Base-by-base conservation (phyloP, 805 yeast genomes). In the Kuraishia floccosa region DNA sequence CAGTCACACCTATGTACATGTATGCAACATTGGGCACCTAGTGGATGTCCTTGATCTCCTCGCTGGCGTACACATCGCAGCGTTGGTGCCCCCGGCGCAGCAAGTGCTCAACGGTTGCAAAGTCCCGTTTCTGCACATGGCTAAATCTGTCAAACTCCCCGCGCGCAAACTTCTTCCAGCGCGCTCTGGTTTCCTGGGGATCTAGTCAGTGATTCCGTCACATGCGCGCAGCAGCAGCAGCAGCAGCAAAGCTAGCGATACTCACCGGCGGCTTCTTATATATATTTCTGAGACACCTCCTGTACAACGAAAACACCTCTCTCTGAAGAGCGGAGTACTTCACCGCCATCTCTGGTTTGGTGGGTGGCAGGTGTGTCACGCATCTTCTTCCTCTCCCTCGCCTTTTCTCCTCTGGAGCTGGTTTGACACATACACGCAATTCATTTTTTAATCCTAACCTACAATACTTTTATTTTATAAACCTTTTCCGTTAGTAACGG, bases 101-200 rank as follows among this genome's bases (percentile, higher is more conserved):
- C 24, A 89, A 60, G 53, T 87, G 86, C 49, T 87, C 97, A 27
- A 87, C 74, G 1, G 94, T 80, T 27, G 78, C 65, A 50, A 87
- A 87, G 40, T 84, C 94, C 42, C 82, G 78, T 50, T 80, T 76
- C 23, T 80, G 72, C 8, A 87, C 54, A 19, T 50, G 42, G 30
- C 61, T 56, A 48, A 75, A 61, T 41, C 73, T 72, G 11, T 46
- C 56, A 50, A 87, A 89, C 47, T 84, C 89, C n/a, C 37, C 30
- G 39, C 54, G 62, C 6, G 56, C 41, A 27, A 45, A 56, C 9
- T 28, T 33, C 5, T 43, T 28, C 63, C 63, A 57, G 33, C 56
- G 48, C 3, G 32, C 25, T 21, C 52, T 42, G 20, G 46, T 48
- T 16, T 52, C 52, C 55, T 53, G 24, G 18, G 11, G 12, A 17